phyloP scores from a whole-genome alignment of 164 flowering plant species.

The Umbilicus rupestris region DNA sequence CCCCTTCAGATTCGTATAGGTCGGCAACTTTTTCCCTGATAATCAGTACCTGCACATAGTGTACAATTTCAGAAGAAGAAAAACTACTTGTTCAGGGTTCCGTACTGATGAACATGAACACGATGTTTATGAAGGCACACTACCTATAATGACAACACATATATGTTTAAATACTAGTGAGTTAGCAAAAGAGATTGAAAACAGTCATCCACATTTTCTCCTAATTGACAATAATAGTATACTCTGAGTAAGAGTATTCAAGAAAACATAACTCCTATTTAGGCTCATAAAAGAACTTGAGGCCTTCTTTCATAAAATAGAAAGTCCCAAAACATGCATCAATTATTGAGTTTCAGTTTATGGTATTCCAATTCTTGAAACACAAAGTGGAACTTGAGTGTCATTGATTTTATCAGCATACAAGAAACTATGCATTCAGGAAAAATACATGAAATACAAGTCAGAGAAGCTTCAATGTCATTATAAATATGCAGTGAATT shows the following conservation, averaged over 20 bases:
- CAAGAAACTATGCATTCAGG: too few relatives aligned
- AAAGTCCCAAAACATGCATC: not conserved
- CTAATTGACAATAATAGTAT: not conserved
- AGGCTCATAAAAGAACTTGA: not conserved
- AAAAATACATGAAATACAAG: too few relatives aligned
- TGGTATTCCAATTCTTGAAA: too few relatives aligned
- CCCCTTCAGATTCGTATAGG: slow-evolving; percentile 88
- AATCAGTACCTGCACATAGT: slow-evolving; percentile 50
- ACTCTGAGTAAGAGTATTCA: not conserved
- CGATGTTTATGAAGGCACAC: not conserved
- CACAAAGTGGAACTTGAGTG: too few relatives aligned
- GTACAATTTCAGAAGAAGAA: not conserved
- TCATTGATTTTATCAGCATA: too few relatives aligned
- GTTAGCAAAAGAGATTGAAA: not conserved
- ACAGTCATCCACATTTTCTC: not conserved
- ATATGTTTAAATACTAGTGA: not conserved
- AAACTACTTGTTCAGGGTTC: not conserved
- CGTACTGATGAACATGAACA: not conserved
- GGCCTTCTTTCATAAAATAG: not conserved
- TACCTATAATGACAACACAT: not conserved
- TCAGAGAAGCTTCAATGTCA: too few relatives aligned
- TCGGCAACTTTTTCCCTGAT: slow-evolving; percentile 98
- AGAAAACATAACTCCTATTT: not conserved
- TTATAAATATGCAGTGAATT: too few relatives aligned
- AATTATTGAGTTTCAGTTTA: too few relatives aligned